phyloP scores from a whole-genome alignment of 1,139 yeast species.

The Nakaseomyces delphensis region DNA sequence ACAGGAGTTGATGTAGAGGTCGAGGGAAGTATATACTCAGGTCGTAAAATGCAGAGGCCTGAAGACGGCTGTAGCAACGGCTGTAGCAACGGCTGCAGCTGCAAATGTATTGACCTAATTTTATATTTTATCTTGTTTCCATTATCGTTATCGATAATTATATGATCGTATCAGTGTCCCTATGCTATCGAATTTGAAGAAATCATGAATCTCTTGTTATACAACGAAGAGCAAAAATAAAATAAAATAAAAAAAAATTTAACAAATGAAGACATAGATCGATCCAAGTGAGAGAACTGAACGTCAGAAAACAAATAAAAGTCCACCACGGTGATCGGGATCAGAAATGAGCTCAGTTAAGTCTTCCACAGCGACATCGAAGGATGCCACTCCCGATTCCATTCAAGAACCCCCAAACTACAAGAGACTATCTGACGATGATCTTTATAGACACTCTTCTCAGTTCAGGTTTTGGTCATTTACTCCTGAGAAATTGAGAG shows the following conservation, averaged over 20 bases:
- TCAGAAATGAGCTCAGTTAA: constrained; percentile 1
- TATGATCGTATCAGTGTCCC: no score
- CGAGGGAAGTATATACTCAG: no score
- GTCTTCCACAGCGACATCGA: background rate
- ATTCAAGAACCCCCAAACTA: constrained; percentile 13
- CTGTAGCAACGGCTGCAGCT: no score
- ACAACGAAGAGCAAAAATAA: background rate
- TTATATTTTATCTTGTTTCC: no score
- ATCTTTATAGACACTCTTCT: constrained; percentile 74
- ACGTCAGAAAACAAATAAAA: no score
- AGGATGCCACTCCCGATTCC: constrained; percentile 3
- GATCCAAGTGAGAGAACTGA: no score
- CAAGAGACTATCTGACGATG: constrained; percentile 55
- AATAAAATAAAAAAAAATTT: background rate
- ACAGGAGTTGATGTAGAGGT: no score
- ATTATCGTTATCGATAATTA: no score
- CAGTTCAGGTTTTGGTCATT: constrained; percentile 86
- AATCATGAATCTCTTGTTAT: background rate
- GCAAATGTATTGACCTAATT: no score
- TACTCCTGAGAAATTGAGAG: constrained; percentile 46
- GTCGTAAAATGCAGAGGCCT: no score
- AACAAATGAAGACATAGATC: background rate
- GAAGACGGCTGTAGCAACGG: no score
- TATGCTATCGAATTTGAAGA: background rate
- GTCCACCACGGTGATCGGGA: no score